Conservation (phyloP, 345 rosid genomes). For the Atalantia buxifolia region DNA sequence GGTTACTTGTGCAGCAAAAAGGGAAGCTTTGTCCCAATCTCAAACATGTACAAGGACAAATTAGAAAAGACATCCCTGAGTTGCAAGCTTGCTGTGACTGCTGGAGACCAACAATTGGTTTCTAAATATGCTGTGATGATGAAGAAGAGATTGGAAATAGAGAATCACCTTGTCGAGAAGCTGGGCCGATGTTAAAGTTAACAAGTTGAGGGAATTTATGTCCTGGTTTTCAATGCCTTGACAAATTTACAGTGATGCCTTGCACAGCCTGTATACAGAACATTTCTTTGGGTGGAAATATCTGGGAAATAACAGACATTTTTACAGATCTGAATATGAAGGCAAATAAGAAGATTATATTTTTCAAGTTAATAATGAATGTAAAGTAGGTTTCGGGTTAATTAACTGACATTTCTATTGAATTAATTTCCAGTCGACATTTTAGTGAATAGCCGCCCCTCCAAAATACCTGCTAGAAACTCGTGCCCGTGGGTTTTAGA, state of each 20-base stretch:
- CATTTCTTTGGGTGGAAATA: neutral
- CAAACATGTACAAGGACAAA: slow-evolving; percentile 60
- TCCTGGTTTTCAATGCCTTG: neutral
- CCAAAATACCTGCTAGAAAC: too few relatives aligned
- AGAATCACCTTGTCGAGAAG: slow-evolving; percentile 61
- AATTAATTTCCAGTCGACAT: too few relatives aligned
- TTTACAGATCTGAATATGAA: too few relatives aligned
- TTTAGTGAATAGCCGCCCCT: too few relatives aligned
- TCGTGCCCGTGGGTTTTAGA: too few relatives aligned
- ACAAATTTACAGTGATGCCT: neutral
- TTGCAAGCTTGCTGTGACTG: slow-evolving; percentile 60
- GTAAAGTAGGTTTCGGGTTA: neutral
- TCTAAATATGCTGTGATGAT: slow-evolving; percentile 46
- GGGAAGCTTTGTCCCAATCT: slow-evolving; percentile 64
- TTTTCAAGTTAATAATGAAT: neutral
- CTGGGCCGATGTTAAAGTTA: slow-evolving; percentile 48
- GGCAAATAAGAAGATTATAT: neutral
- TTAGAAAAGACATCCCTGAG: slow-evolving; percentile 60
- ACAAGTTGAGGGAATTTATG: neutral
- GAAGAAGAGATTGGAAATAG: slow-evolving; percentile 78
- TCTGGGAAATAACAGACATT: too few relatives aligned
- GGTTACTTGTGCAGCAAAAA: slow-evolving; percentile 80
- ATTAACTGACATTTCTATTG: neutral
- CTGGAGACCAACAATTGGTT: slow-evolving; percentile 49
- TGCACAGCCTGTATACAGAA: neutral